Base-by-base conservation (phyloP, 306 rosid species). In the Casuarina equisetifolia region DNA sequence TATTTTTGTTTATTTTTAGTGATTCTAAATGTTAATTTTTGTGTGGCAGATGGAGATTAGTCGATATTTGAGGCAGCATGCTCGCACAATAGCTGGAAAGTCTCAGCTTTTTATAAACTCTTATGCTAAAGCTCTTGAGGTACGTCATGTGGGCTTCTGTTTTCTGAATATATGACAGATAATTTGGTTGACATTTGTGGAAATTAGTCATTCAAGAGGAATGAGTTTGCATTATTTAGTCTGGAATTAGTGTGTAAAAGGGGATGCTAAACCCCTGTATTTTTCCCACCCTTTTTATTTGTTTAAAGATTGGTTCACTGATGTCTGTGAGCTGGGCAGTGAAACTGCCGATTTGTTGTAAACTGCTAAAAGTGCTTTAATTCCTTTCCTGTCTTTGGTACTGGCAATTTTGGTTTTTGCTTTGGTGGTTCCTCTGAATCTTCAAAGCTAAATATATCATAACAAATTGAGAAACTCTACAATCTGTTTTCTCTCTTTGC, bases 121-220 rank as follows among this genome's bases (percentile, higher is more conserved):
- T 4, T 96, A 92, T 70, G 99, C 99, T 12, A 96, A 96, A 84
- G 99, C 99, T 73, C 93, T 96, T 69, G 99, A 96, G 97, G 99
- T 90, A 73, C 72, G 80, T 45, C 66, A 68, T 64, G 25, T 75
- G 70, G 55, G 9, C 69, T 43, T 51, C 13, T 17, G 0, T 19
- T 32, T 73, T 62, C 46, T 68, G n/a, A 15, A 1, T 9, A 40
- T 2, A 42, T 38, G 45, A 6, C 39, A 58, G 17, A 66, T 3
- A 2, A 12, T 40, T 4, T 4, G 16, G 16, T 40, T 17, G 32
- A 19, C 20, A 39, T n/a, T 8, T 32, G 3, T n/a, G 49, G 42
- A 66, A 66, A 39, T 39, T 39, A 25, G 3, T 43, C 1, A 12
- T 58, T 19, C 64, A n/a, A 58, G 64, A 9, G 9, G 39, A 58